A percentile compares a stretch with the other conserved stretches of the same genome.
phyloP scores from a whole-genome alignment of 2,329 filamentous ascomycete species.

The Colletotrichum shisoi region DNA sequence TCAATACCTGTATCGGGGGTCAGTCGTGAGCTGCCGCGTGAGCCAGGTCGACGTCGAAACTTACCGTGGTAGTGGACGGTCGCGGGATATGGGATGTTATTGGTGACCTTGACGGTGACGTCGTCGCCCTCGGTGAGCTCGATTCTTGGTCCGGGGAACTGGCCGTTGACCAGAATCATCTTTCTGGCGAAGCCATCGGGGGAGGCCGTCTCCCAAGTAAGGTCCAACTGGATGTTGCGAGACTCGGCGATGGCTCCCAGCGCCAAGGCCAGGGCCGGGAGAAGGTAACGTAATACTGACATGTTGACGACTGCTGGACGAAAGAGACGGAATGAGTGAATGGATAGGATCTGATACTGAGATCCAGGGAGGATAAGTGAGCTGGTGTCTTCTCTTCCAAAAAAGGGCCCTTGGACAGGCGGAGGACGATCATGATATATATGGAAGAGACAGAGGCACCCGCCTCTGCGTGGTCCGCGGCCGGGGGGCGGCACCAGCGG shows the following conservation, averaged over 20 bases:
- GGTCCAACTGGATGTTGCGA: slow-evolving; percentile 42
- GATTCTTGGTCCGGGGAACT: slow-evolving; percentile 69
- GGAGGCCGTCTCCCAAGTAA: slow-evolving; percentile 51
- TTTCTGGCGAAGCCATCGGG: slow-evolving; percentile 56
- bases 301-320: slow-evolving; percentile 30
- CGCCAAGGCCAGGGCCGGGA: slow-evolving; percentile 37
- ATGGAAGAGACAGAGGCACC: slow-evolving; percentile 33
- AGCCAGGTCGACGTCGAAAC: slow-evolving; percentile 6
- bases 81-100: slow-evolving; percentile 57
- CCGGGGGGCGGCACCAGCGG: slow-evolving; percentile 8
- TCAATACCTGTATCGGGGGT: slow-evolving; percentile 44
- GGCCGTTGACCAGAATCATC: slow-evolving; percentile 64
- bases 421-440: slow-evolving; percentile 39
- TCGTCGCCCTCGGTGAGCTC: slow-evolving; percentile 61
- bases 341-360: slow-evolving; percentile 36
- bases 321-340: slow-evolving; percentile 35
- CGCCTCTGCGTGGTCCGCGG: slow-evolving; percentile 21
- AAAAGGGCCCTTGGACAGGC: neutral
- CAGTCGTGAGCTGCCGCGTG: slow-evolving; percentile 1
- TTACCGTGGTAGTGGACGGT: slow-evolving; percentile 61
- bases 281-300: slow-evolving; percentile 37
- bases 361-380: slow-evolving; percentile 26
- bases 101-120: slow-evolving; percentile 56
- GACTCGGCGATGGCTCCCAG: slow-evolving; percentile 35
- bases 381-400: slow-evolving; percentile 27